phyloP scores from a whole-genome alignment of 768 basidiomycete species.

The Naganishia kalamii region DNA sequence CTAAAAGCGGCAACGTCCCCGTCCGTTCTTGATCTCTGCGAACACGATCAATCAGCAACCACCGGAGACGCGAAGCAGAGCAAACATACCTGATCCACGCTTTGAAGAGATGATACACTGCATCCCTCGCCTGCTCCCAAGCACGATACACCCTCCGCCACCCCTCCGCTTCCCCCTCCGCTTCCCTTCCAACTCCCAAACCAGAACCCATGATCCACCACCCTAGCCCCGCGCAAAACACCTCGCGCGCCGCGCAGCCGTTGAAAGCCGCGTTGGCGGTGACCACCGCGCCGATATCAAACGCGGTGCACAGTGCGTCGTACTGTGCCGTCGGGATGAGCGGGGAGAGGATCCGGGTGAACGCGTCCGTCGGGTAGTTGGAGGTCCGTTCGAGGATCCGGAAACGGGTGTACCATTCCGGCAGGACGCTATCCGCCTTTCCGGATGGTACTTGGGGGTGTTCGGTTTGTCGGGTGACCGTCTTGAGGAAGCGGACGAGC shows the following conservation, averaged over 20 bases:
- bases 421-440: not conserved
- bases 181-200: no score
- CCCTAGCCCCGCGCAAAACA: not conserved
- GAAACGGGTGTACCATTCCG: not conserved
- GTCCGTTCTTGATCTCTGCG: not conserved
- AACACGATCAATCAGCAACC: not conserved
- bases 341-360: not conserved
- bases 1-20: not conserved
- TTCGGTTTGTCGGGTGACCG: not conserved
- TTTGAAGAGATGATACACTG: not conserved
- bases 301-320: not conserved
- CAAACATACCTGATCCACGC: conserved; percentile 2
- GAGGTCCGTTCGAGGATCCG: not conserved
- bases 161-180: not conserved
- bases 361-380: not conserved
- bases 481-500: not conserved
- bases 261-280: not conserved
- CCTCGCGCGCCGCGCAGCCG: not conserved
- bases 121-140: not conserved
- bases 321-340: not conserved
- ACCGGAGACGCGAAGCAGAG: not conserved
- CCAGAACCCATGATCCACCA: not conserved
- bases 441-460: not conserved
- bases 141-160: not conserved
- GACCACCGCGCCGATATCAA: not conserved